phyloP scores from a whole-genome alignment of 176 grass and related monocot species.

The Pontederia crassipes region DNA sequence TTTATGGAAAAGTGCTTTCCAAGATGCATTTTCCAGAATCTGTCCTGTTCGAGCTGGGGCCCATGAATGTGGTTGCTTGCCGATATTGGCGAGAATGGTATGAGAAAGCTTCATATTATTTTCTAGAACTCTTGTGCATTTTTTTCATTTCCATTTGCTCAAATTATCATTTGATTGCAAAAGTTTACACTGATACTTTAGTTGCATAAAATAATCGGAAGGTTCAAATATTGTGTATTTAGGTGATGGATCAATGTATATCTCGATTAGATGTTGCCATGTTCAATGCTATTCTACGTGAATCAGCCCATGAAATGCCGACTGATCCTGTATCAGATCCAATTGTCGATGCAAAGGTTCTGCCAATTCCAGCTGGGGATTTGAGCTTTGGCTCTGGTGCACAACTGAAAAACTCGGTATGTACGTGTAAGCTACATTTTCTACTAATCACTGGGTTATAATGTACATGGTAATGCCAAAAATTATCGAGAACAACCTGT shows the following conservation, averaged over 20 bases:
- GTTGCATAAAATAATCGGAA: background rate
- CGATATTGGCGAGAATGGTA: slow-evolving; percentile 67
- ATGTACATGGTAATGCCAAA: no score
- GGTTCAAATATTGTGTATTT: slow-evolving; percentile 17
- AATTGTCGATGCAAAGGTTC: slow-evolving; percentile 66
- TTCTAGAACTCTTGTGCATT: background rate
- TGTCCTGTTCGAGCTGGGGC: slow-evolving; percentile 68
- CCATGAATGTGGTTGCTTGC: slow-evolving; percentile 84
- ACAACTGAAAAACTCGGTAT: slow-evolving; percentile 84
- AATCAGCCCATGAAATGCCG: slow-evolving; percentile 77
- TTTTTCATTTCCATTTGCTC: background rate
- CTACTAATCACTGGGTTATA: no score
- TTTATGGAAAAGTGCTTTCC: slow-evolving; percentile 71
- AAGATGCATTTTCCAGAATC: slow-evolving; percentile 55
- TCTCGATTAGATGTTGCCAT: slow-evolving; percentile 81
- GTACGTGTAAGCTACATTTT: slow-evolving; percentile 1
- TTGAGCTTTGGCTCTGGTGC: slow-evolving; percentile 92
- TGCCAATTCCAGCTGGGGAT: slow-evolving; percentile 63
- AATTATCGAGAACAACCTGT: no score
- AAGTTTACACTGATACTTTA: background rate
- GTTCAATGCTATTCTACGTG: slow-evolving; percentile 95
- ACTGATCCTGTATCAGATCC: slow-evolving; percentile 90
- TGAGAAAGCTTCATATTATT: background rate
- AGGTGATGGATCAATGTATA: slow-evolving; percentile 94
- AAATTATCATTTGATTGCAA: background rate